phyloP scores from a whole-genome alignment of 2,329 filamentous ascomycete species.

The Verticillium nonalfalfae region DNA sequence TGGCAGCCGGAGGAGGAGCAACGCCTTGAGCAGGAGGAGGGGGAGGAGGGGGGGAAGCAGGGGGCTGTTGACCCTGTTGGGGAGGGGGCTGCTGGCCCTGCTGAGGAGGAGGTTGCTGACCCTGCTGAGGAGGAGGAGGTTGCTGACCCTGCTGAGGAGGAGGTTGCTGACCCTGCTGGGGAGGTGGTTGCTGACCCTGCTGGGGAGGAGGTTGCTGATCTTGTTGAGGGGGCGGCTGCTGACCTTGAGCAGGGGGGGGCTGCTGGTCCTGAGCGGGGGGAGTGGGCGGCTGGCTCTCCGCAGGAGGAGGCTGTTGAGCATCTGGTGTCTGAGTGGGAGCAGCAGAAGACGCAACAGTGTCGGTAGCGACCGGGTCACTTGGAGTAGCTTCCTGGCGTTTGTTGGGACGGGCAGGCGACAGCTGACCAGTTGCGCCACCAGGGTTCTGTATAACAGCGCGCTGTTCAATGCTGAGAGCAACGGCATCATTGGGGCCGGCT shows the following conservation, averaged over 20 bases:
- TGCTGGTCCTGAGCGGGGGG: neutral
- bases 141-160: neutral
- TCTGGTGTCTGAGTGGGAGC: neutral
- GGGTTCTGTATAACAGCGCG: slow-evolving; percentile 14
- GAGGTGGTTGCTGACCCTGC: neutral
- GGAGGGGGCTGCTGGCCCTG: neutral
- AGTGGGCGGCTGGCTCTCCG: neutral
- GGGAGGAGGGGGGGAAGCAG: neutral
- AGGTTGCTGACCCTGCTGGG: neutral
- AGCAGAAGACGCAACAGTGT: neutral
- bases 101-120: slow-evolving; percentile 1
- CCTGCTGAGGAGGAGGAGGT: neutral
- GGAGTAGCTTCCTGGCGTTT: slow-evolving; percentile 8
- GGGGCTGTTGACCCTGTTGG: neutral
- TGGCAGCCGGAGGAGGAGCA: slow-evolving; percentile 8
- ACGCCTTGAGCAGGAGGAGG: neutral
- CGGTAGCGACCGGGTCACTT: neutral
- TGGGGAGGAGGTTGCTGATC: neutral
- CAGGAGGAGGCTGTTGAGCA: neutral
- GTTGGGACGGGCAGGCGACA: slow-evolving; percentile 2
- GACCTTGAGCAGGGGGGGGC: too few relatives aligned
- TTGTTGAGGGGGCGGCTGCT: neutral
- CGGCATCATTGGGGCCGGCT: slow-evolving; percentile 10
- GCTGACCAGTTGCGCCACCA: slow-evolving; percentile 10
- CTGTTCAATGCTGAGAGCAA: slow-evolving; percentile 14